These are phyloP conservation scores for Limnomonas spitsbergensis DNA, from an alignment of 139 green algal genomes.

Conservation along the genomic window DNA sequence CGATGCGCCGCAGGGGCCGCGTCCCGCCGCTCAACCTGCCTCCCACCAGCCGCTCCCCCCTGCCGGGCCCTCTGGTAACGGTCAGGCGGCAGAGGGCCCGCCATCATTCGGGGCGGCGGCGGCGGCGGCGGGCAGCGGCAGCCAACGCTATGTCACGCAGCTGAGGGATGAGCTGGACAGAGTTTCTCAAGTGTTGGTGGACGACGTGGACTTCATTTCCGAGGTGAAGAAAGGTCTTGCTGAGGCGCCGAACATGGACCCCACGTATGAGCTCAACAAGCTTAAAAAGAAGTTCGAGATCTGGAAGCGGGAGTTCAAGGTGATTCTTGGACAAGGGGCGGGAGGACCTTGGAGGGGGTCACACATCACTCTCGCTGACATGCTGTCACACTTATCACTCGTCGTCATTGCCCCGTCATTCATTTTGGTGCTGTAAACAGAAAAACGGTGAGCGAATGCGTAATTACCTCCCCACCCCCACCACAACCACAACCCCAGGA, in stretches of 20 bases:
- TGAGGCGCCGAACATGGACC: constrained; percentile 53
- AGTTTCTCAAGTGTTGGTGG: constrained; percentile 34
- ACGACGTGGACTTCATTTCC: constrained; percentile 54
- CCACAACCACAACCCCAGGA: neutral
- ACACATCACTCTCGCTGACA: neutral
- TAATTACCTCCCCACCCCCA: neutral
- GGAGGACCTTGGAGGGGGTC: neutral
- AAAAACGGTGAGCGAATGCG: neutral
- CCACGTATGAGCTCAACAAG: constrained; percentile 45
- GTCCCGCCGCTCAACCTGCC: no score
- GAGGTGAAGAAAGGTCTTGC: constrained; percentile 45
- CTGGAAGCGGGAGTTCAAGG: constrained; percentile 61
- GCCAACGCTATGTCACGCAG: constrained; percentile 4
- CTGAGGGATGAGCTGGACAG: neutral
- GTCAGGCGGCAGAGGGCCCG: no score
- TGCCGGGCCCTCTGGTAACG: no score
- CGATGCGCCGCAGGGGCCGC: no score
- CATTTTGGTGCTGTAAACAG: neutral
- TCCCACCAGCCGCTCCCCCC: no score
- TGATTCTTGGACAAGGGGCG: neutral
- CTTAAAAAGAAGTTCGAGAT: constrained; percentile 54
- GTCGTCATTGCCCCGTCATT: neutral
- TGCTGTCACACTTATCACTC: no score
- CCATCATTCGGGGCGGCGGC: no score
- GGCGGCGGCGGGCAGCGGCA: neutral